These are phyloP conservation scores for Torulaspora maleeae DNA, from an alignment of 805 yeast genomes.

Conservation along the genomic window DNA sequence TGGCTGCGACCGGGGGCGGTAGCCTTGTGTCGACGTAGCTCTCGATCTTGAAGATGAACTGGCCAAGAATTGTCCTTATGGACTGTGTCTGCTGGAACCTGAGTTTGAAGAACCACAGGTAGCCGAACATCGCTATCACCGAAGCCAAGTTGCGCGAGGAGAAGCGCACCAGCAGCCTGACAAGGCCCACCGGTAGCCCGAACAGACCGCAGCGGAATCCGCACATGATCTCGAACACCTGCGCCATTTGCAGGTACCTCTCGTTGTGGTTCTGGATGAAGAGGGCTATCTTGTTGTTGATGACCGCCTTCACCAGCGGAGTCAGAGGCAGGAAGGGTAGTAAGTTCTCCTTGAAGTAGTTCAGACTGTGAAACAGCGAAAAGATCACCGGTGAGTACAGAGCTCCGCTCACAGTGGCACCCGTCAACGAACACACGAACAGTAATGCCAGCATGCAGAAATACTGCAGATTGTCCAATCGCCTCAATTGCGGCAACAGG, in stretches of 20 bases:
- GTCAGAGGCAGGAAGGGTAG: slow-evolving; percentile 46
- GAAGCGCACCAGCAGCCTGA: slow-evolving; percentile 32
- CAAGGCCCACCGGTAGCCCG: slow-evolving; percentile 39
- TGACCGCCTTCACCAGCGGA: slow-evolving; percentile 25
- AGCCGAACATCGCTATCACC: slow-evolving; percentile 41
- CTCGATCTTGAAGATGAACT: slow-evolving; percentile 43
- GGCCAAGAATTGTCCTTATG: slow-evolving; percentile 47
- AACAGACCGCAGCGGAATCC: slow-evolving; percentile 39
- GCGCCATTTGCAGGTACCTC: slow-evolving; percentile 41
- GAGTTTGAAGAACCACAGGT: slow-evolving; percentile 52
- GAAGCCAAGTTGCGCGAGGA: slow-evolving; percentile 21
- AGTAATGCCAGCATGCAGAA: slow-evolving; percentile 42
- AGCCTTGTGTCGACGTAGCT: slow-evolving; percentile 35
- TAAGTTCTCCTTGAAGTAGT: slow-evolving; percentile 51
- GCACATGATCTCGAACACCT: slow-evolving; percentile 45
- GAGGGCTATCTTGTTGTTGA: slow-evolving; percentile 30
- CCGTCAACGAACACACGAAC: slow-evolving; percentile 43
- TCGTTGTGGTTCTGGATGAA: slow-evolving; percentile 42
- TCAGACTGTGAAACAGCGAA: slow-evolving; percentile 60
- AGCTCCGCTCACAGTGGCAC: slow-evolving; percentile 43
- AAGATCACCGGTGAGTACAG: slow-evolving; percentile 58
- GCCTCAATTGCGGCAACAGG: slow-evolving; percentile 23
- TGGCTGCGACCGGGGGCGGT: slow-evolving; percentile 37
- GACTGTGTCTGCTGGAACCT: slow-evolving; percentile 55
- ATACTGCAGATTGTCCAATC: slow-evolving; percentile 61